These are phyloP conservation scores for Beauveria australis DNA, from an alignment of 2,329 filamentous ascomycete genomes.

Conservation along the genomic window DNA sequence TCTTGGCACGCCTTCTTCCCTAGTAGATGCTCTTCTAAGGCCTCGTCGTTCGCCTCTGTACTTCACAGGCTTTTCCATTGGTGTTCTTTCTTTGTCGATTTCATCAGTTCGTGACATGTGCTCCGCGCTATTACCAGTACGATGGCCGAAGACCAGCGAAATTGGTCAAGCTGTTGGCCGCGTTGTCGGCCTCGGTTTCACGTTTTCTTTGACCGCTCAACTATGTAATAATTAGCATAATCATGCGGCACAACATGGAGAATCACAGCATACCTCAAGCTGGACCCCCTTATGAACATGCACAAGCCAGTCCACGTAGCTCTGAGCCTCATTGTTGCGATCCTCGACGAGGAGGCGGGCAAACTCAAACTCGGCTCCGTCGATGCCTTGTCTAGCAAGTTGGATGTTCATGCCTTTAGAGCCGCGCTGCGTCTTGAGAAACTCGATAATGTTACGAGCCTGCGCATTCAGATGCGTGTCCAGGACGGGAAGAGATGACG, in stretches of 20 bases:
- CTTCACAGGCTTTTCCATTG: conserved; percentile 6
- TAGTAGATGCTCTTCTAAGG: not conserved
- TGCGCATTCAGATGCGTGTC: conserved; percentile 92
- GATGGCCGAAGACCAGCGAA: conserved; percentile 52
- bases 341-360: conserved; percentile 86
- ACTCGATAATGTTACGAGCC: conserved; percentile 86
- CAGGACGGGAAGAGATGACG: conserved; percentile 70
- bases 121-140: conserved; percentile 42
- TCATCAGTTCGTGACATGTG: conserved; percentile 1
- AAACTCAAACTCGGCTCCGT: conserved; percentile 95
- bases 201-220: conserved; percentile 64
- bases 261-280: conserved; percentile 56
- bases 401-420: conserved; percentile 86
- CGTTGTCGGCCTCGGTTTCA: conserved; percentile 44
- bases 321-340: conserved; percentile 93
- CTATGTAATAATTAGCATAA: conserved; percentile 27
- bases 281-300: conserved; percentile 90
- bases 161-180: conserved; percentile 39
- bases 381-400: conserved; percentile 82
- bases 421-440: conserved; percentile 69
- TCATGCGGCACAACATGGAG: not conserved
- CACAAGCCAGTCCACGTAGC: conserved; percentile 97
- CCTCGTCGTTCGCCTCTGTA: not conserved
- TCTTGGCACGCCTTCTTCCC: not conserved
- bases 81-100: not conserved